phyloP scores from a whole-genome alignment of 2,329 filamentous ascomycete species.

The Diaporthe vaccinii region DNA sequence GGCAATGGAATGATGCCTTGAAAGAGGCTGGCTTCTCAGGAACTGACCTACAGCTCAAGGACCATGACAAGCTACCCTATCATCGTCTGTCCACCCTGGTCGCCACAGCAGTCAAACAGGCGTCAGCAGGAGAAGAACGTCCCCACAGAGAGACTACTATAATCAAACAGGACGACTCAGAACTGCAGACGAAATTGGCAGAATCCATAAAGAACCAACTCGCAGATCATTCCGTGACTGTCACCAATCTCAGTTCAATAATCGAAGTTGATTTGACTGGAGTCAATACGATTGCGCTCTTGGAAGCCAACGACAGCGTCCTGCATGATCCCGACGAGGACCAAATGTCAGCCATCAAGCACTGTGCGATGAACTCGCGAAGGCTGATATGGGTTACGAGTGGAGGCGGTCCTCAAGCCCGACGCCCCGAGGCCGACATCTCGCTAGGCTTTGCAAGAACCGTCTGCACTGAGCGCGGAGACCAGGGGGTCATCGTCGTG shows the following conservation, averaged over 20 bases:
- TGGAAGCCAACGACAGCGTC: not conserved
- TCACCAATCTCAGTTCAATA: not conserved
- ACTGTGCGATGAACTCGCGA: not conserved
- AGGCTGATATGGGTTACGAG: slow-evolving; percentile 35
- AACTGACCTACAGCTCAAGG: slow-evolving; percentile 4
- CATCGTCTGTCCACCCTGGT: not conserved
- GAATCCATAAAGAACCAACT: not conserved
- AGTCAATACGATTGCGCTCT: not conserved
- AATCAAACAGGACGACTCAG: not conserved
- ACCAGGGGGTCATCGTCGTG: slow-evolving; percentile 32
- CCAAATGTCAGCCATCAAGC: not conserved
- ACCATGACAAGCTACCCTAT: not conserved
- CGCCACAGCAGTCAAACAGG: not conserved
- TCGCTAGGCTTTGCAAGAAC: slow-evolving; percentile 35
- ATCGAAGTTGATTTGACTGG: not conserved
- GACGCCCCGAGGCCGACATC: slow-evolving; percentile 36
- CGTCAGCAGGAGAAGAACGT: not conserved
- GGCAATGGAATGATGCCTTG: slow-evolving; percentile 23
- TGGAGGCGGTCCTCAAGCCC: slow-evolving; percentile 21
- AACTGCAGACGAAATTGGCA: not conserved
- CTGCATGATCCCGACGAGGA: not conserved
- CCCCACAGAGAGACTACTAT: not conserved
- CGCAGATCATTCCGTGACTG: not conserved
- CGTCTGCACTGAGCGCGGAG: slow-evolving; percentile 31
- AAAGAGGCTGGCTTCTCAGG: slow-evolving; percentile 25